Percentiles rank a stretch among this genome's conserved stretches.
phyloP scores from a whole-genome alignment of 148 eudicot genomes.

The Rhododendron griersonianum region DNA sequence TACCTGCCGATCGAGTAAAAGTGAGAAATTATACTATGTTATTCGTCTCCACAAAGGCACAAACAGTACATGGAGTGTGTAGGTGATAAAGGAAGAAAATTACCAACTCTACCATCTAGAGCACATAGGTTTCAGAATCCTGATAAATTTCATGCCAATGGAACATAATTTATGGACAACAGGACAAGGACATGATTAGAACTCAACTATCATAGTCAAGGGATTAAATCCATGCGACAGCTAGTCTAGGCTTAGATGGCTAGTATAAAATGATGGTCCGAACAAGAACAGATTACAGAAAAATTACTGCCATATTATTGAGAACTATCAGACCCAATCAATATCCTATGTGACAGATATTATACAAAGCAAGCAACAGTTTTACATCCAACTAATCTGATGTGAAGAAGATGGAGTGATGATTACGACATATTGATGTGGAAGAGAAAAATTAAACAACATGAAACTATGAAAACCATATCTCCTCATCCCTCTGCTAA shows the following conservation, averaged over 20 bases:
- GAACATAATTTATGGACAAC: not conserved
- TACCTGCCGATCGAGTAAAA: conserved; percentile 36
- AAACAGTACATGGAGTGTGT: not conserved
- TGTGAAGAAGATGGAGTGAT: not conserved
- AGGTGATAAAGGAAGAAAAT: not conserved
- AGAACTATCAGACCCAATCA: not conserved
- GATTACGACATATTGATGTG: not conserved
- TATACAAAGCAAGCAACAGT: not conserved
- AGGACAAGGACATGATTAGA: not conserved
- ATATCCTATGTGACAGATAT: not conserved
- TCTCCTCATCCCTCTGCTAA: not conserved
- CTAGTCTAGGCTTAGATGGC: not conserved
- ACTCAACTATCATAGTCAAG: not conserved
- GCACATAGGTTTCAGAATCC: not conserved
- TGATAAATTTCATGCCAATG: not conserved
- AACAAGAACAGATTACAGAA: not conserved
- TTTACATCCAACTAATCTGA: not conserved
- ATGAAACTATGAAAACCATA: not conserved
- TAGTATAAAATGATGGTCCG: not conserved
- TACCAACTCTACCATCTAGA: not conserved
- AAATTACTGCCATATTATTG: not conserved
- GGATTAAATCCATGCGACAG: not conserved
- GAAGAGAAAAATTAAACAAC: not conserved
- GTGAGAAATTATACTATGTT: not conserved
- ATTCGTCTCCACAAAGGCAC: not conserved